Evolutionary conservation across 306 rosid species (phyloP), one percentile per base, ranked within the genome.

Genomic region (Quercus robur): DNA sequence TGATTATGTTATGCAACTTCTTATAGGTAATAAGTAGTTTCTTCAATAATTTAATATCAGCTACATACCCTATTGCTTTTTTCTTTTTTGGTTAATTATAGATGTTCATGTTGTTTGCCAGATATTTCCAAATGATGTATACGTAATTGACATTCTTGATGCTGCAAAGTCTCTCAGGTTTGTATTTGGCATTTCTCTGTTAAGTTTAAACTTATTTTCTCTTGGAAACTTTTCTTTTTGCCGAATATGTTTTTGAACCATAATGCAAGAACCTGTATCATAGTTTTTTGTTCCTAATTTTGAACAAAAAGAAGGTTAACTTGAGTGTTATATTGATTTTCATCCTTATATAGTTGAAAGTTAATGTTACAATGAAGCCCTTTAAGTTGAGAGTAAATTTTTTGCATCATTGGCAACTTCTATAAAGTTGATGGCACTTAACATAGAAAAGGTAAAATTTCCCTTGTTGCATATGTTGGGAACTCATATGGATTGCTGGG

Each of bases 111-210:
- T 72, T 81, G 44, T 59, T 85, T 52, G 84, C 70, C 84, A 95
- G 99, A 89, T 93, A 77, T 89, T 90, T 84, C 98, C 99, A 35
- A 93, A 84, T 81, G 93, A 91, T 81, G 85, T 95, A 59, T 75
- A 71, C 74, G 70, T 95, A 81, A 84, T 70, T 28, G 93, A 90
- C 84, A 85, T 95, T 85, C 77, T 90, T 78, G 90, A 86, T 77
- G 77, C 89, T 79, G 90, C 96, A 41, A 90, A 86, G 81, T 75
- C 88, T 71, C 56, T 84, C 87, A 84, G 98, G 99, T 95, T 75
- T 78, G 90, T 55, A 28, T 61, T 71, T 55, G 85, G 41, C 59
- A 74, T 44, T 28, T 14, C 26, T 35, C 73, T 44, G 5, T 31
- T 31, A 51, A 28, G 57, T 77, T 70, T 63, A 55, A 71, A 28